Conservation (phyloP, 2,329 filamentous ascomycete genomes). For the Cordyceps militaris region DNA sequence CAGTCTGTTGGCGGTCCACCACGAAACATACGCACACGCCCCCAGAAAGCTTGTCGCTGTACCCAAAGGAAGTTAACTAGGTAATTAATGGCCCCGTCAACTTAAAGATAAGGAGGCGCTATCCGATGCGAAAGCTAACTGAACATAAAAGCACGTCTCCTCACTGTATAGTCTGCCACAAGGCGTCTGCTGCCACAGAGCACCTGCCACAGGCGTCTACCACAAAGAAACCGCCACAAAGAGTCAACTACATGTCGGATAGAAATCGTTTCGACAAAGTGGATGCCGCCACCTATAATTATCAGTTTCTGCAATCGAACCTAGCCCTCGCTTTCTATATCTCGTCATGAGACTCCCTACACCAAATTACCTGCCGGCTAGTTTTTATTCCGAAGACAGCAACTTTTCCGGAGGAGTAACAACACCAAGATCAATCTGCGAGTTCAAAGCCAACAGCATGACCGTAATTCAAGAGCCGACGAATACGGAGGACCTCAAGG, state of each 20-base stretch:
- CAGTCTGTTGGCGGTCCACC: not conserved
- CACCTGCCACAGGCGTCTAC: too few species aligned
- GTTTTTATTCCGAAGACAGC: not conserved
- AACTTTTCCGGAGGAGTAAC: not conserved
- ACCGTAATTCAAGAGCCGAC: not conserved
- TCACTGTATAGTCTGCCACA: not conserved
- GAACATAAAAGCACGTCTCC: not conserved
- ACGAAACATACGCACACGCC: not conserved
- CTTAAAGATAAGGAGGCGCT: not conserved
- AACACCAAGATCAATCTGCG: not conserved
- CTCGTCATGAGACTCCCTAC: constrained; percentile 2
- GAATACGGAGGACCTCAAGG: not conserved
- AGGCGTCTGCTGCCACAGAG: not conserved
- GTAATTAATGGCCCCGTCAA: not conserved
- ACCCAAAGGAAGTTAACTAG: not conserved
- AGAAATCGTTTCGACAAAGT: too few species aligned
- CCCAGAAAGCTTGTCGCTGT: not conserved
- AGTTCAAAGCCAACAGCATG: not conserved
- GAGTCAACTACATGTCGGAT: too few species aligned
- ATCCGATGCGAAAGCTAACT: not conserved
- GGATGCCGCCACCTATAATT: not conserved
- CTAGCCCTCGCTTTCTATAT: not conserved
- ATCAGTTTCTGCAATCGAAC: not conserved
- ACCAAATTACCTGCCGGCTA: not conserved
- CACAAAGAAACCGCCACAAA: not conserved